Evolutionary conservation across 2,329 filamentous ascomycete species (phyloP), one percentile per base, ranked within the genome.

Genomic region (Epichloe aotearoae): DNA sequence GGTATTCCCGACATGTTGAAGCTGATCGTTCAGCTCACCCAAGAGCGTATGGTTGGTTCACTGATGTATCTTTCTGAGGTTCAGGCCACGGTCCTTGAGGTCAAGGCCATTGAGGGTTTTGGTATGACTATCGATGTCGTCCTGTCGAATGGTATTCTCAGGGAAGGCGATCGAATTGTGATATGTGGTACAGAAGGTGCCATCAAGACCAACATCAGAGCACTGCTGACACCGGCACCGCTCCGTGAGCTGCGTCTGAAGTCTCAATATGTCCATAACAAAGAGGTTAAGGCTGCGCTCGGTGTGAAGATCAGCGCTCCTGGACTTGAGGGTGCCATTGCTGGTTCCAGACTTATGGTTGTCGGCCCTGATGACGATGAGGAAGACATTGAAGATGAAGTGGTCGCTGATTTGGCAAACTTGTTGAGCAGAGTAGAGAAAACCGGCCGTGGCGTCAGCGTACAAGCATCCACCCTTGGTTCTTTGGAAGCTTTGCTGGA

Each of bases 231-330:
- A 3, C 93, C 93, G 2, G 90, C 89, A 11, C 87, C 89, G 54
- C 82, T 98, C 65, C 93, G 88, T 65, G 93, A 98, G 67, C 71
- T 98, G 57, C 89, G 94, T 66, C 80, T 98, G 61, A 97, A 97
- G 72, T 95, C 90, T 3, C 79, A 84, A 55, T 98, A 98, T 62
- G 91, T 98, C 33, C 94, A 98, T 75, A 96, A 98, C 75, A 97
- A 98, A 74, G 89, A 95, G 68, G 90, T 96, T 72, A 98, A 96
- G 76, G 93, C 94, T 19, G 89, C 93, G 8, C 80, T 98, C 63
- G 93, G 93, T 85, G 88, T 98, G 68, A 98, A 98, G 80, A 97
- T 98, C 64, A 89, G 89, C 56, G 93, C 91, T 43, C 94, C 95
- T 59, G 89, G 90, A 56, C 84, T 98, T 20, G 93, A 98, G 67